These are phyloP conservation scores for Lasiodiplodia theobromae DNA, from an alignment of 2,329 filamentous ascomycete genomes.

Conservation along the genomic window DNA sequence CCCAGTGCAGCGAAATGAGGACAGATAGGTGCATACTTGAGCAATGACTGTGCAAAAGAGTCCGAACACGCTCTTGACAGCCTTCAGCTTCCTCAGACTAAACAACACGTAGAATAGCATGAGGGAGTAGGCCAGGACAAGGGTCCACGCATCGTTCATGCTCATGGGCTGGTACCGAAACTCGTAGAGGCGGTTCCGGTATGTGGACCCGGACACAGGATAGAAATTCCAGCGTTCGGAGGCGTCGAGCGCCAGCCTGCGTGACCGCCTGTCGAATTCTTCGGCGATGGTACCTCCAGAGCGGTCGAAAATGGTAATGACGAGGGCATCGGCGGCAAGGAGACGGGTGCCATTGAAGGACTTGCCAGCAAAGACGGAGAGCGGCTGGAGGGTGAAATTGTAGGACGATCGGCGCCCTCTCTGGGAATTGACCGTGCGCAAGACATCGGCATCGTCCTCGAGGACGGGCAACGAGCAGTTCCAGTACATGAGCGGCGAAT, in stretches of 20 bases:
- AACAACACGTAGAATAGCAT: conserved; percentile 70
- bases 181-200: conserved; percentile 71
- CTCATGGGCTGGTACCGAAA: conserved; percentile 81
- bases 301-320: conserved; percentile 77
- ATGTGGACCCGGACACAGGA: conserved; percentile 63
- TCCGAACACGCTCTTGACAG: conserved; percentile 77
- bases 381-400: conserved; percentile 77
- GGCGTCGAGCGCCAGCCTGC: conserved; percentile 58
- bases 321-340: conserved; percentile 76
- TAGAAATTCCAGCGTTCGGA: conserved; percentile 70
- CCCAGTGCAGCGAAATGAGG: background rate
- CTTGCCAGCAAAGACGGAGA: conserved; percentile 84
- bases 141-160: conserved; percentile 66
- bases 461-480: conserved; percentile 69
- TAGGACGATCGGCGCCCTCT: conserved; percentile 69
- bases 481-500: conserved; percentile 86
- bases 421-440: conserved; percentile 72
- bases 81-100: conserved; percentile 72
- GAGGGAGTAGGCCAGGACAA: conserved; percentile 70
- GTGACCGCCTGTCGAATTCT: conserved; percentile 69
- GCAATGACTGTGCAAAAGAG: conserved; percentile 73
- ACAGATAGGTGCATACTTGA: conserved; percentile 56
- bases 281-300: conserved; percentile 68
- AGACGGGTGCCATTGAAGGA: conserved; percentile 72
- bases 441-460: conserved; percentile 66